Evolutionary conservation across 1,284 basidiomycete species (phyloP).

Genomic region (Sporisorium iseilematis-ciliati): DNA sequence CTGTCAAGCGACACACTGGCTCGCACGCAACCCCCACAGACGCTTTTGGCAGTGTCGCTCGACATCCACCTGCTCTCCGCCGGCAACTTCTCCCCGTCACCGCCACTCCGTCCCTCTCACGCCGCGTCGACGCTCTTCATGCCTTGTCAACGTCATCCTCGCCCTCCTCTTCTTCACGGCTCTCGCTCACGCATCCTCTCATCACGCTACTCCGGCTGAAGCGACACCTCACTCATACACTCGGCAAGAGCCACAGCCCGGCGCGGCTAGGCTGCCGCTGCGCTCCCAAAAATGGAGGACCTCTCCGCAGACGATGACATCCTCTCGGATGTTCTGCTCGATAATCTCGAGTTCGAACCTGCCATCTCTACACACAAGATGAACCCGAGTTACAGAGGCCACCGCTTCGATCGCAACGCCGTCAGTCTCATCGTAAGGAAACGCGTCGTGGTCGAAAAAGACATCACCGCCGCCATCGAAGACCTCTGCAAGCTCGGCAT

Average conservation of each 20-base stretch:
- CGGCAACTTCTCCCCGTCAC: background rate
- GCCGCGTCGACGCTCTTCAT: constrained; percentile 29
- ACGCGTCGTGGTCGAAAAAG: constrained; percentile 59
- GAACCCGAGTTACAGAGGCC: constrained; percentile 65
- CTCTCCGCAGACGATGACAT: constrained; percentile 68
- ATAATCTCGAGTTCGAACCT: constrained; percentile 68
- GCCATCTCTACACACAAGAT: constrained; percentile 69
- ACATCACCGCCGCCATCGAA: constrained; percentile 59
- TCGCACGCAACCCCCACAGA: background rate
- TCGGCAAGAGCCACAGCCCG: constrained; percentile 33
- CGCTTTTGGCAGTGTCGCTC: constrained; percentile 1
- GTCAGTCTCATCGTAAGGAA: constrained; percentile 60
- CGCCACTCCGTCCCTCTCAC: background rate
- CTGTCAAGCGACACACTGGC: background rate
- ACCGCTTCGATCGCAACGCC: constrained; percentile 61
- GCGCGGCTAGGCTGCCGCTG: constrained; percentile 42
- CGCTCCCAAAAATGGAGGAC: constrained; percentile 61
- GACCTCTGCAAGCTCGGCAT: constrained; percentile 60
- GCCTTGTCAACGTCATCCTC: constrained; percentile 25
- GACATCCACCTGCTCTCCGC: background rate
- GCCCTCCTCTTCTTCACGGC: constrained; percentile 13
- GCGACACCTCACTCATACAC: constrained; percentile 5
- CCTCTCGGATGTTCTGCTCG: constrained; percentile 68
- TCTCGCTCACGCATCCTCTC: constrained; percentile 4
- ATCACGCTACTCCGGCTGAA: constrained; percentile 22